Evolutionary conservation across 1,139 yeast species (phyloP).

Genomic region (Lodderomyces beijingensis): DNA sequence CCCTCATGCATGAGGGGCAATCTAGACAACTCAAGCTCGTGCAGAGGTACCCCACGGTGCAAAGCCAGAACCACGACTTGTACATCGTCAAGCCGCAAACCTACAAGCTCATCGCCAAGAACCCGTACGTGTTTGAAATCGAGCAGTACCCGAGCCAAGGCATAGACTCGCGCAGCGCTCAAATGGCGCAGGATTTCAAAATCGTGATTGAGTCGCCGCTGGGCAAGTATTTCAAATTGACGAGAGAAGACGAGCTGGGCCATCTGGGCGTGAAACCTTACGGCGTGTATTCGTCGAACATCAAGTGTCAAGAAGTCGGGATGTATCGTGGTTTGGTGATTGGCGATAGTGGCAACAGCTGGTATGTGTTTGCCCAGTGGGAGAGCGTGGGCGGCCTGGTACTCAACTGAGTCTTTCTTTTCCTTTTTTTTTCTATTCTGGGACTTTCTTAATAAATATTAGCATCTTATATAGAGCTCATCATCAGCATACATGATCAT

Average conservation of each 20-base stretch:
- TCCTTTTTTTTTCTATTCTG: background rate
- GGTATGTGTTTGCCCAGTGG: slow-evolving; percentile 96
- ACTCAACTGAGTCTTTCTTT: background rate
- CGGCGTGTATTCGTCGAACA: slow-evolving; percentile 55
- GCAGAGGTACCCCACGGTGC: slow-evolving; percentile 66
- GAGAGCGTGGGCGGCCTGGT: slow-evolving; percentile 16
- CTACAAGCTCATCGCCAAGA: slow-evolving; percentile 50
- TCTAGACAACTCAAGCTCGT: slow-evolving; percentile 59
- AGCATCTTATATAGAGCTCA: too few relatives aligned
- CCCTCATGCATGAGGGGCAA: slow-evolving; percentile 70
- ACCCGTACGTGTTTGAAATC: slow-evolving; percentile 61
- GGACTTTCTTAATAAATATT: too few relatives aligned
- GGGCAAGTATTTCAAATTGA: slow-evolving; percentile 67
- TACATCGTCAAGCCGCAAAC: slow-evolving; percentile 86
- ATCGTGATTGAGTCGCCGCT: slow-evolving; percentile 79
- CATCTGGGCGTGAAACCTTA: slow-evolving; percentile 24
- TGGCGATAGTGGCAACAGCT: slow-evolving; percentile 73
- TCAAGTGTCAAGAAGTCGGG: slow-evolving; percentile 69
- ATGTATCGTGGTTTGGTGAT: slow-evolving; percentile 79
- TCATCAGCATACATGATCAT: too few relatives aligned
- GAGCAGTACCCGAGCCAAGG: slow-evolving; percentile 64
- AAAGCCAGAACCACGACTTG: slow-evolving; percentile 65
- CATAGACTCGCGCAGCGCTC: slow-evolving; percentile 28
- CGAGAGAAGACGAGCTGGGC: slow-evolving; percentile 27
- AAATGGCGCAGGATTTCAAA: slow-evolving; percentile 43